phyloP scores from a whole-genome alignment of 345 rosid species.

The Firmiana major region DNA sequence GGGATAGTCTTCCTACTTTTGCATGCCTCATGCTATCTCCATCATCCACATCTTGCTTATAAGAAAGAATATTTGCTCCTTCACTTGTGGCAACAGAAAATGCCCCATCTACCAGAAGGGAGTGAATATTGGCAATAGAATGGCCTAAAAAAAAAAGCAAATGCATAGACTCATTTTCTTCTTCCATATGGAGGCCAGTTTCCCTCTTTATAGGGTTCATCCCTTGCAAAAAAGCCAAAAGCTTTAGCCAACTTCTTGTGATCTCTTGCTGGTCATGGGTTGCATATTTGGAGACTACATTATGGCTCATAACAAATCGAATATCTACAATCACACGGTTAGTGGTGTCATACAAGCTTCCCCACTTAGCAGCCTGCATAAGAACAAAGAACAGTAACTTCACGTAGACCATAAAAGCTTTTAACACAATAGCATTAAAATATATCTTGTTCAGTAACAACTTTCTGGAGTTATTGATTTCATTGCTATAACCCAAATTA shows the following conservation, averaged over 20 bases:
- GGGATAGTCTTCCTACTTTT: conserved; percentile 80
- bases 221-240: conserved; percentile 83
- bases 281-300: conserved; percentile 61
- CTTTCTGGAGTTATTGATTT: neutral
- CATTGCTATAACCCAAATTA: neutral
- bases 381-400: conserved; percentile 18
- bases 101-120: conserved; percentile 75
- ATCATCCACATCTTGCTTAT: conserved; percentile 40
- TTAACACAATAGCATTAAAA: neutral
- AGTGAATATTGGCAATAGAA: conserved; percentile 60
- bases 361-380: conserved; percentile 70
- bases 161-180: conserved; percentile 60
- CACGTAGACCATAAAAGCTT: neutral
- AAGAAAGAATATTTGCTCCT: conserved; percentile 31
- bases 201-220: conserved; percentile 87
- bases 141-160: conserved; percentile 60
- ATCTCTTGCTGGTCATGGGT: conserved; percentile 55
- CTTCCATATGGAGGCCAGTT: conserved; percentile 70
- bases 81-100: conserved; percentile 33
- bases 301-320: conserved; percentile 80
- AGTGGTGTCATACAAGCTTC: conserved; percentile 51
- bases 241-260: conserved; percentile 70
- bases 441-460: neutral
- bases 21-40: conserved; percentile 65
- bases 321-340: conserved; percentile 77